phyloP scores from a whole-genome alignment of 345 rosid species.

The Psidium friedrichsthalianum region DNA sequence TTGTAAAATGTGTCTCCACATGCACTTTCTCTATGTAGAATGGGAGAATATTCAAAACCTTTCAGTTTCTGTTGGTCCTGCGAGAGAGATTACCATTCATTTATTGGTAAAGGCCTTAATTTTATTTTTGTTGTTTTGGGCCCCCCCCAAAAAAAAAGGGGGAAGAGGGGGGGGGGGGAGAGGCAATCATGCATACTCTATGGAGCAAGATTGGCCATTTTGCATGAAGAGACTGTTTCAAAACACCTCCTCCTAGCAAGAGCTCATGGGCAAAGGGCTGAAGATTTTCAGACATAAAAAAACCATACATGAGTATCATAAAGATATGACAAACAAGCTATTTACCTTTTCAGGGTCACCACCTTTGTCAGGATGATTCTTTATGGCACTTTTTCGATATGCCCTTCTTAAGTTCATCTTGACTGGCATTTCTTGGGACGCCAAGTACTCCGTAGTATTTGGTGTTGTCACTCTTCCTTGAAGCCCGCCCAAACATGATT shows the following conservation, averaged over 20 bases:
- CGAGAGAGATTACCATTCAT: neutral
- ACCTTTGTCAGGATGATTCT: constrained; percentile 64
- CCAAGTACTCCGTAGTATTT: constrained; percentile 19
- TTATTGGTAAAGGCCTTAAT: neutral
- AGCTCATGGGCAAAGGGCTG: neutral
- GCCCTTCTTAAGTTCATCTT: constrained; percentile 59
- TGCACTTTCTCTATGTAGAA: neutral
- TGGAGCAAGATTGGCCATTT: neutral
- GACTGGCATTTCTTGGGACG: constrained; percentile 29
- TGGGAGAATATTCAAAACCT: neutral
- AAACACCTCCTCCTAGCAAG: neutral
- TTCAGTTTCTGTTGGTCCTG: neutral
- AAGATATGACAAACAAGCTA: neutral
- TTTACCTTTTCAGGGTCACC: constrained; percentile 56
- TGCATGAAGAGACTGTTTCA: neutral
- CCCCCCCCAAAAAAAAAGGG: no score
- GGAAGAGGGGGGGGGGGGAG: neutral
- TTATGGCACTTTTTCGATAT: constrained; percentile 44
- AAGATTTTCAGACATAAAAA: neutral
- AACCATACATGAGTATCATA: neutral
- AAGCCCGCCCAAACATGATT: constrained; percentile 43
- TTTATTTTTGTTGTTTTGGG: neutral
- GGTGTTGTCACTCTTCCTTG: neutral
- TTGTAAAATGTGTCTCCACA: neutral
- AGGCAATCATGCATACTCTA: neutral